Base-by-base conservation (phyloP, 2,329 filamentous ascomycete genomes). In the Colletotrichum melonis region DNA sequence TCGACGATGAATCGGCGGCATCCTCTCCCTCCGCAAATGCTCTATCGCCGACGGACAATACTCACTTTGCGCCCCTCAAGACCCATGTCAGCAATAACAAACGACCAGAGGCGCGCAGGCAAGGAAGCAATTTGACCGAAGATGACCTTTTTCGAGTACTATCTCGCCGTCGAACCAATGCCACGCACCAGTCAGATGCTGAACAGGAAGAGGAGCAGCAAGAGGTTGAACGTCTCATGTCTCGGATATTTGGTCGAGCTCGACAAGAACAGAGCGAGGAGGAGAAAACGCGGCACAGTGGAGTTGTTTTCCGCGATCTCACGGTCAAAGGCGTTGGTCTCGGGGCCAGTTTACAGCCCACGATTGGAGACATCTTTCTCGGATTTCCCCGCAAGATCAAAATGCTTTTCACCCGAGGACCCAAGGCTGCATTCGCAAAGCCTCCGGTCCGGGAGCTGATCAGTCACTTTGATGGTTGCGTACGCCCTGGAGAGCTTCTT, bases 301-400 rank as follows among this genome's bases (percentile, higher is more conserved):
- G 93, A 42, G 90, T 95, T 14, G 83, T 94, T 5, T 95, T 93
- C 84, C 91, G 91, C 60, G 86, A 92, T 66, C 82, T 95, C 32
- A 94, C 91, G 0, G 92, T 95, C 22, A 92, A 91, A 69, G 93
- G 93, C 0, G 87, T 91, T 68, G 93, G 93, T 0, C 83, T 94
- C 1, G 92, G 92, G 0, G 92, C 92, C 0, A 85, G 83, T 52
- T 78, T 87, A 5, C 85, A 87, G 54, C 84, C 85, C 3, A 87
- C 86, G 0, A 82, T 85, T 74, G 69, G 80, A 55, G 72, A 84
- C 46, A 75, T 87, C 1, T 82, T 82, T 46, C 55, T 81, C n/a
- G 77, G 77, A 1, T 65, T 79, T 14, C 79, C 79, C 1, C 71
- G 79, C 8, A 78, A 79, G 24, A 32, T 81, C 5, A 73, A 73